Base-by-base conservation (phyloP, 306 rosid species). In the Pterocarpus macrocarpus region DNA sequence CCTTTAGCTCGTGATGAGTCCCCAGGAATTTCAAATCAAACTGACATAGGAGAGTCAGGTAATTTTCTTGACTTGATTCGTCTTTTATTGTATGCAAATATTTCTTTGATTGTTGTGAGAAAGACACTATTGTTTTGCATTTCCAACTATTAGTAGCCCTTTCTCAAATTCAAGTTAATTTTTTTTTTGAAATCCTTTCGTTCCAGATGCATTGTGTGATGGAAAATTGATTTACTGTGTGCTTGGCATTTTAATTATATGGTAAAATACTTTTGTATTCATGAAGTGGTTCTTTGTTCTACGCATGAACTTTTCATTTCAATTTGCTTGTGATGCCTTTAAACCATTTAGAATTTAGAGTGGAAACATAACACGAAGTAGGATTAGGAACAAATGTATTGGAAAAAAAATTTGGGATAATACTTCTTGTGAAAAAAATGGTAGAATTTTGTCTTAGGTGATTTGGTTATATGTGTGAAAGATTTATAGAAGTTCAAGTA, bases 41-140 rank as follows among this genome's bases (percentile, higher is more conserved):
- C 80, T 85, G 86, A 72, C 66, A 82, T 28, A 22, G 80, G 73
- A 80, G 91, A 90, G 80, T 81, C 96, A 87, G 96, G 99, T 93
- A 88, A 65, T 45, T 30, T 58, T 85, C 69, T 79, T 41, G 30
- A 39, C 33, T 73, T 49, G 43, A 65, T 41, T 36, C 66, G 17
- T 53, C 49, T 41, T 84, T 41, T 44, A 34, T 57, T 22, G 58
- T 9, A 65, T 55, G 64, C 66, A 12, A 30, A 36, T 34, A 67
- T 58, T 75, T 82, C 49, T 16, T 44, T 70, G 63, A 53, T 52
- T 76, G 39, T 64, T 73, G 55, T 73, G 55, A 82, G 65, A 22
- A 22, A 22, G 28, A 22, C 73, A 82, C 35, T 6, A 39, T 39
- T 43, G 1, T 78, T 68, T 32, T 17, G 59, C 49, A 41, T 7